Percentiles rank a stretch among this genome's conserved stretches.
phyloP scores from a whole-genome alignment of 2,329 filamentous ascomycete species.

The Ascochyta fabae region DNA sequence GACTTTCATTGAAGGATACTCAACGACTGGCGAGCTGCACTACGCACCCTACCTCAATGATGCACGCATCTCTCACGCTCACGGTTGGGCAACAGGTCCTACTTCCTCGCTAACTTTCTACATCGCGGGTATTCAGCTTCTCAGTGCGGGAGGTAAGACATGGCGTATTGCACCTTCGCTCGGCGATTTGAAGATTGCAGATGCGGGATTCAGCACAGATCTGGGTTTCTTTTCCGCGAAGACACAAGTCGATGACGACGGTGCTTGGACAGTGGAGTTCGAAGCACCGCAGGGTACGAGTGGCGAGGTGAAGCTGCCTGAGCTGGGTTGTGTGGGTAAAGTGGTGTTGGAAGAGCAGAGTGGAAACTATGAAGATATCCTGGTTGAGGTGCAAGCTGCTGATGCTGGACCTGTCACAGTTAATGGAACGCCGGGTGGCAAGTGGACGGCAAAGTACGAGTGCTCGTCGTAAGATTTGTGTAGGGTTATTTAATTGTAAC shows the following conservation, averaged over 20 bases:
- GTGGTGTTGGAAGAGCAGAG: conserved; percentile 27
- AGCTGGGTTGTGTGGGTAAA: conserved; percentile 26
- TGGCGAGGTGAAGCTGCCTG: conserved; percentile 37
- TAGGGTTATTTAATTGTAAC: not conserved
- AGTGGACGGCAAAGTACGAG: conserved; percentile 24
- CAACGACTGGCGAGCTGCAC: conserved; percentile 54
- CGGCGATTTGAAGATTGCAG: conserved; percentile 44
- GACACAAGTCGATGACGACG: conserved; percentile 25
- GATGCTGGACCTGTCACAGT: conserved; percentile 20
- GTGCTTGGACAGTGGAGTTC: conserved; percentile 32
- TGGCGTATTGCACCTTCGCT: conserved; percentile 49
- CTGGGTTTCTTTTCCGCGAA: conserved; percentile 48
- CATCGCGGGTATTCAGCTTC: conserved; percentile 51
- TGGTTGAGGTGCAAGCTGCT: conserved; percentile 22
- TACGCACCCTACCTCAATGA: conserved; percentile 60
- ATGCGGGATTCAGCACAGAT: conserved; percentile 49
- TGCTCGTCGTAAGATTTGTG: not conserved
- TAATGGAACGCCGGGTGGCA: conserved; percentile 28
- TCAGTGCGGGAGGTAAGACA: conserved; percentile 44
- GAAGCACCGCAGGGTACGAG: conserved; percentile 40
- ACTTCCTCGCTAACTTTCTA: conserved; percentile 53
- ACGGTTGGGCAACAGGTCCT: conserved; percentile 60
- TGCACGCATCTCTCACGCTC: conserved; percentile 56
- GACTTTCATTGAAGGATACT: conserved; percentile 61
- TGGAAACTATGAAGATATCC: conserved; percentile 24